Percentiles rank a stretch among this genome's conserved stretches.
Conservation (phyloP, 2,329 filamentous ascomycete species). For the Zarea fungicola region DNA sequence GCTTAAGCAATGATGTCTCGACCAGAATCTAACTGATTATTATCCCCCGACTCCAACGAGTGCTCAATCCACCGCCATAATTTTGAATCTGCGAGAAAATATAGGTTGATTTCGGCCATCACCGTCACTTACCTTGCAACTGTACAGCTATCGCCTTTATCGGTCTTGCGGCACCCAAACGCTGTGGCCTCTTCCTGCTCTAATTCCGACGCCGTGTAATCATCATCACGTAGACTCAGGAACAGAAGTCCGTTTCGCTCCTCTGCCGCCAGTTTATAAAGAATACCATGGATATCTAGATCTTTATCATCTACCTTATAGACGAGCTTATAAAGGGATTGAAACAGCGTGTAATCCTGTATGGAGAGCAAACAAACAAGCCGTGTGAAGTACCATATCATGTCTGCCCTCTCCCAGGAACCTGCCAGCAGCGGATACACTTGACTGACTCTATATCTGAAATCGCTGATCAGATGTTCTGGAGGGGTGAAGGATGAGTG, state of each 20-base stretch:
- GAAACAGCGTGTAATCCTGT: slow-evolving; percentile 16
- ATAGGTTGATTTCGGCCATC: slow-evolving; percentile 2
- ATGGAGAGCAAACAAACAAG: slow-evolving; percentile 16
- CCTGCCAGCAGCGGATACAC: background rate
- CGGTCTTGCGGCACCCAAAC: slow-evolving; percentile 3
- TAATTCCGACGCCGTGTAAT: slow-evolving; percentile 10
- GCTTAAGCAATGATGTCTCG: too few species aligned
- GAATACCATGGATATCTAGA: slow-evolving; percentile 5
- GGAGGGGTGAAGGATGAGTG: slow-evolving; percentile 3
- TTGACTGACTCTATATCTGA: slow-evolving; percentile 11
- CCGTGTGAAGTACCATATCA: slow-evolving; percentile 16
- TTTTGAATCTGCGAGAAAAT: slow-evolving; percentile 1
- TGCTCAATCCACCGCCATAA: slow-evolving; percentile 4
- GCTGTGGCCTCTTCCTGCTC: background rate
- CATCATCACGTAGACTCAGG: slow-evolving; percentile 12
- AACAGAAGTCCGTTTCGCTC: slow-evolving; percentile 14
- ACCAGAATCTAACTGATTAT: background rate
- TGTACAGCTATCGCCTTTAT: background rate
- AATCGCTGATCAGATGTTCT: slow-evolving; percentile 7
- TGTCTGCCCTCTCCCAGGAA: slow-evolving; percentile 13
- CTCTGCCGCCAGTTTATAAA: slow-evolving; percentile 12
- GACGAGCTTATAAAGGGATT: slow-evolving; percentile 13
- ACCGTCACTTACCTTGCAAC: slow-evolving; percentile 5
- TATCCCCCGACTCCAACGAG: background rate
- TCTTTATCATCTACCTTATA: slow-evolving; percentile 6